phyloP scores from a whole-genome alignment of 371 early-diverging fungal species.

The Lichtheimia hyalospora region DNA sequence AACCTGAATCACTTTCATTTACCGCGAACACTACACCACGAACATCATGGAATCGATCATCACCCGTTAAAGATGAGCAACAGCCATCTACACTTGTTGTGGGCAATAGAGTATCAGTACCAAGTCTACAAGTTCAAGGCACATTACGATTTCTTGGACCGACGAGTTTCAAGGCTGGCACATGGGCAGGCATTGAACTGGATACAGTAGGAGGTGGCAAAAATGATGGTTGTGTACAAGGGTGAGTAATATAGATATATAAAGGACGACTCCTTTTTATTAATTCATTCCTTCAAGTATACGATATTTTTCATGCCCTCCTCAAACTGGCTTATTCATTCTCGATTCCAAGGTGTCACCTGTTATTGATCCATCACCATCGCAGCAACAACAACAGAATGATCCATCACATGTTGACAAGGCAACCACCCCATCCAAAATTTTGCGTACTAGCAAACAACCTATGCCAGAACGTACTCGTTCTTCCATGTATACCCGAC shows the following conservation, averaged over 20 bases:
- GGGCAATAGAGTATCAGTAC: conserved; percentile 60
- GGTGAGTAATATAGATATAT: conserved; percentile 39
- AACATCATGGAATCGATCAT: conserved; percentile 9
- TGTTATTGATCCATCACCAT: background rate
- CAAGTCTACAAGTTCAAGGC: conserved; percentile 55
- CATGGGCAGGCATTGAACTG: conserved; percentile 83
- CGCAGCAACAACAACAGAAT: background rate
- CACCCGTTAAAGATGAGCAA: background rate
- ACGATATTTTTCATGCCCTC: conserved; percentile 68
- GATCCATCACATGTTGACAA: background rate
- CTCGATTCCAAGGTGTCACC: conserved; percentile 18
- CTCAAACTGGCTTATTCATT: conserved; percentile 72
- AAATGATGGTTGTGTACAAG: conserved; percentile 76
- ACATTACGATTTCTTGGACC: conserved; percentile 68
- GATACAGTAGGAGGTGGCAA: conserved; percentile 75
- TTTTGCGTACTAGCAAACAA: background rate
- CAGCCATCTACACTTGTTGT: conserved; percentile 6
- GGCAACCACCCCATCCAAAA: conserved; percentile 3
- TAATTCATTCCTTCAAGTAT: conserved; percentile 13
- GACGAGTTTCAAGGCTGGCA: conserved; percentile 65
- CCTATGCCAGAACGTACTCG: conserved; percentile 3
- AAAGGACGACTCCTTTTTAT: background rate
- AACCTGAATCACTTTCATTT: conserved; percentile 13
- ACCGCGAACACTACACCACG: conserved; percentile 8
- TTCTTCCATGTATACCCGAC: conserved; percentile 1